Conservation (phyloP, 2,329 filamentous ascomycete species). For the Emergomyces orientalis region DNA sequence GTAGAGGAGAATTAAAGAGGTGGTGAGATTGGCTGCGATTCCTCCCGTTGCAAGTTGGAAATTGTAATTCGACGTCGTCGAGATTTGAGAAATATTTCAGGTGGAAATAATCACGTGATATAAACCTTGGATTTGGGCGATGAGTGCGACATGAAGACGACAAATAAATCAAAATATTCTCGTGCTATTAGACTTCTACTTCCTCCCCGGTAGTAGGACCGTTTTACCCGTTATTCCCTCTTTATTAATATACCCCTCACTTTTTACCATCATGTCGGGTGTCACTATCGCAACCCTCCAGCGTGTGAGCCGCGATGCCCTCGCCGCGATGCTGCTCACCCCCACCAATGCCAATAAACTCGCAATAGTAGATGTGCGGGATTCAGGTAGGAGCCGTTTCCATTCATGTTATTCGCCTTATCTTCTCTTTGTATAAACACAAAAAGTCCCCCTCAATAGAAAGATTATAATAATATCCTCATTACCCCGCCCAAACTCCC, state of each 20-base stretch:
- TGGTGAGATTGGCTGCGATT: not conserved
- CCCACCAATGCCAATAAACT: conserved; percentile 41
- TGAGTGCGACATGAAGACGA: no score
- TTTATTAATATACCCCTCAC: not conserved
- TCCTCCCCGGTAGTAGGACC: not conserved
- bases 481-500: no score
- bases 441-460: not conserved
- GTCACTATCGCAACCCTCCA: conserved; percentile 54
- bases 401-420: conserved; percentile 1
- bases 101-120: not conserved
- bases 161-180: not conserved
- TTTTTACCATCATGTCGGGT: conserved; percentile 37
- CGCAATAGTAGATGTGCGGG: conserved; percentile 81
- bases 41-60: not conserved
- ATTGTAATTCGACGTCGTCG: not conserved
- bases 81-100: not conserved
- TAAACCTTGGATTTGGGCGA: no score
- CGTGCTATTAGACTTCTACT: not conserved
- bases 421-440: not conserved
- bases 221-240: not conserved
- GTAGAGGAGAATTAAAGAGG: not conserved
- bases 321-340: conserved; percentile 56
- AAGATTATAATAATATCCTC: not conserved
- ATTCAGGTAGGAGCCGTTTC: conserved; percentile 51
- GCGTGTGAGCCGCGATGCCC: conserved; percentile 58